Evolutionary conservation across 2,329 filamentous ascomycete genomes (phyloP).

Genomic region (Pyrenophora teres): DNA sequence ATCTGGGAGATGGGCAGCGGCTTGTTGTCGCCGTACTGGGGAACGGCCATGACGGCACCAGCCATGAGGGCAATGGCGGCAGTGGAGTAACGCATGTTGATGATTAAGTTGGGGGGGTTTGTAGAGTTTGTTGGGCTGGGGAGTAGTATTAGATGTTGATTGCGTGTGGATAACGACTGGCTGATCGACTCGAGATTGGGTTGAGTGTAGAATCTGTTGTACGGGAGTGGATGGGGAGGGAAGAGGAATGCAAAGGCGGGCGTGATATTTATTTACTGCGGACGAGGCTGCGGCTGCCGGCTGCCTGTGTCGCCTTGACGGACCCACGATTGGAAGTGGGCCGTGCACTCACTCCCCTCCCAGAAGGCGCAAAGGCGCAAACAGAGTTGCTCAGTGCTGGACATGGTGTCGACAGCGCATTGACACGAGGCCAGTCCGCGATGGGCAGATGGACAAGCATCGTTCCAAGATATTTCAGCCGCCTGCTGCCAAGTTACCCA

Average conservation of each 20-base stretch:
- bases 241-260: constrained; percentile 4
- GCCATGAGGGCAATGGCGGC: constrained; percentile 35
- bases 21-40: constrained; percentile 27
- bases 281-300: constrained; percentile 10
- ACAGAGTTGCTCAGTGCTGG: neutral
- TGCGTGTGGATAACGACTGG: constrained; percentile 16
- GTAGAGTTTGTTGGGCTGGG: too few relatives aligned
- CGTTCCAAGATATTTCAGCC: constrained; percentile 20
- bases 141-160: constrained; percentile 1
- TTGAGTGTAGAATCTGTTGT: constrained; percentile 7
- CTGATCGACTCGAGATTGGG: constrained; percentile 19
- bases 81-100: constrained; percentile 42
- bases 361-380: constrained; percentile 5
- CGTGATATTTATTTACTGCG: constrained; percentile 20
- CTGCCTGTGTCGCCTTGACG: constrained; percentile 9
- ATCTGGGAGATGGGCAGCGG: constrained; percentile 43
- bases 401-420: constrained; percentile 6
- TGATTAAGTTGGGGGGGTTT: constrained; percentile 11
- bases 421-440: constrained; percentile 5
- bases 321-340: constrained; percentile 1
- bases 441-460: constrained; percentile 23
- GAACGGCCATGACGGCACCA: constrained; percentile 35
- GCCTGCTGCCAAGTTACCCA: constrained; percentile 9
- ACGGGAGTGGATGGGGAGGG: constrained; percentile 12
- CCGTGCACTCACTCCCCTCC: constrained; percentile 1